Evolutionary conservation across 1,284 basidiomycete species (phyloP), one percentile per base, ranked within the genome.

Genomic region (Wallemia mellicola): DNA sequence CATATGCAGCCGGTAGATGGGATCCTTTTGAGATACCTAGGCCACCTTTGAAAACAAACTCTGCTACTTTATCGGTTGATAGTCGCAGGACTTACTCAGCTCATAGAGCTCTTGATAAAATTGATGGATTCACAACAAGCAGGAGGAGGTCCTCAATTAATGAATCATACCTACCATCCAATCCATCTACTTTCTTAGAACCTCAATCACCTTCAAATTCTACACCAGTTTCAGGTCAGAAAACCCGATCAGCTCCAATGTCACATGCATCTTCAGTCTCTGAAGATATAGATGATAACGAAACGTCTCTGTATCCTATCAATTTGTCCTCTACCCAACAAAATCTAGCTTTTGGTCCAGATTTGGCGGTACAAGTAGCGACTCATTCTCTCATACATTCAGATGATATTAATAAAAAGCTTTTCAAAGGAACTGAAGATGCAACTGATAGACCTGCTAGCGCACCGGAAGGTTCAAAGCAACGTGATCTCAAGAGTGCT

Each of bases 21-120:
- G 83, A 86, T 67, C 83, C 86, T 1, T 77, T 80, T 63, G 75
- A 75, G 60, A 81, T 78, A 0, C 85, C 85, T 1, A 76, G 76
- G 64, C 79, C 75, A 5, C 85, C 83, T 2, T 28, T 60, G 54
- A 28, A 58, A 57, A 32, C 59, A 24, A 28, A 54, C 28, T 17
- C 58, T 58, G 54, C 56, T 61, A 1, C 33, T 55, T 33, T 65
- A 7, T 60, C 64, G 9, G 26, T 48, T 2, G 61, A 62, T 28
- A 56, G 62, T 14, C 59, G 61, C 19, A 26, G 24, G 5, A 30
- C 32, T 26, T 58, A 55, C n/a, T 66, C 65, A 19, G 62, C 63
- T 17, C 62, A 61, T 19, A 65, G 64, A 2, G 65, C 65, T 14
- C 65, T 64, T 19, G 65, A 63, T 54, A 63, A 60, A 28, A 30